Evolutionary conservation across 768 basidiomycete genomes (phyloP), one percentile per base, ranked within the genome.

Genomic region (Mycena filopes): DNA sequence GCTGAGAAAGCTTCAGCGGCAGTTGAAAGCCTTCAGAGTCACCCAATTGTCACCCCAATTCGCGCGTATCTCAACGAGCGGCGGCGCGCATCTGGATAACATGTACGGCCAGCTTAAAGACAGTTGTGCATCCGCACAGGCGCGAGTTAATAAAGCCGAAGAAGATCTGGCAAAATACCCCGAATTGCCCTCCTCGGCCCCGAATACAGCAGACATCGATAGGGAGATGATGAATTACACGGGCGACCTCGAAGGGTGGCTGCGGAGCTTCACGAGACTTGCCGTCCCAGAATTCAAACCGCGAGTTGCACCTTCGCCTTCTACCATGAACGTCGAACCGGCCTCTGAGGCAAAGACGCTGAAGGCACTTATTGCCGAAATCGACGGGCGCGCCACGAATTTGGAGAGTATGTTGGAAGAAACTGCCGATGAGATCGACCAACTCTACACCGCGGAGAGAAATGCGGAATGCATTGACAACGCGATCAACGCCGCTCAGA

Each of bases 11-110:
- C 41, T 65, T 5, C n/a, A 54, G 16, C 31, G 54, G 4, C 53
- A 58, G 42, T 57, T 60, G 16, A 53, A 48, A 6, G 28, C 18
- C 16, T 71, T 62, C 62, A 68, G 60, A 25, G 48, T 31, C 31
- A 55, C 60, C 4, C 68, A 70, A 48, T 28, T 49, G 10, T 70
- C 71, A 8, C 40, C 33, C 18, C 66, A 67, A 54, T 68, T 70
- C 54, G 42, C 41, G 5, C 66, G 60, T 33, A 46, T 70, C 12
- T 63, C 64, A 38, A 7, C n/a, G 1, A 25, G 23, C 23, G 60
- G 64, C 3, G 63, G 61, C 12, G 25, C 26, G 3, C 57, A 43
- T 3, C 54, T 72, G 4, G 31, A 70, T 31, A 7, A 12, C 18
- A 60, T 63, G 15, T 54, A 61, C 40, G 15, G n/a, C 26, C 51